Percentiles rank a stretch among this genome's conserved stretches.
Evolutionary conservation across 176 grass and related monocot species (phyloP).

Genomic region (Bonia amplexicaulis): DNA sequence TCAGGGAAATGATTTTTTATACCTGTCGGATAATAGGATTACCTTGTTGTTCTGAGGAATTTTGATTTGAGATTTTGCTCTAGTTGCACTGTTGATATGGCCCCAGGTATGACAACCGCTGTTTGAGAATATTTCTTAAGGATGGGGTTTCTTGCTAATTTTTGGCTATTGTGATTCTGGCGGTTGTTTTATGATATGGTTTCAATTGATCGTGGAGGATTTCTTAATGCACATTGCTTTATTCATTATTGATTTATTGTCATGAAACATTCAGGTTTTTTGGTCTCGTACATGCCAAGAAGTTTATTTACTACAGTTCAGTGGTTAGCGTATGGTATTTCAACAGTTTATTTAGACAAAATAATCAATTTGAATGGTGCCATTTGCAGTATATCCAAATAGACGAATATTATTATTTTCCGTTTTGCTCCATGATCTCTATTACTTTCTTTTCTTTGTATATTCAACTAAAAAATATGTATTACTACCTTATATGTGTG

Average conservation of each 20-base stretch:
- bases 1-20: not conserved
- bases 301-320: not conserved
- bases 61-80: not conserved
- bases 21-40: not conserved
- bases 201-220: not conserved
- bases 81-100: not conserved
- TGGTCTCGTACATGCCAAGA: not conserved
- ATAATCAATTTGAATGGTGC: not conserved
- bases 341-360: not conserved
- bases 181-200: not conserved
- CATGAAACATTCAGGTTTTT: not conserved
- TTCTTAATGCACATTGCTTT: not conserved
- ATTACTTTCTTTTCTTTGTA: not conserved
- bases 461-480: not conserved
- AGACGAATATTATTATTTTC: not conserved
- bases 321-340: not conserved
- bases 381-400: not conserved
- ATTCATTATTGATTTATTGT: not conserved
- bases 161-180: not conserved
- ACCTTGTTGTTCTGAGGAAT: not conserved
- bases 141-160: not conserved
- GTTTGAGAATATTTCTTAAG: constrained; percentile 8
- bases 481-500: not conserved
- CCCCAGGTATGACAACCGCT: not conserved
- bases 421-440: not conserved